Conservation (phyloP, 371 early-diverging fungal genomes). For the Gilbertella persicaria region DNA sequence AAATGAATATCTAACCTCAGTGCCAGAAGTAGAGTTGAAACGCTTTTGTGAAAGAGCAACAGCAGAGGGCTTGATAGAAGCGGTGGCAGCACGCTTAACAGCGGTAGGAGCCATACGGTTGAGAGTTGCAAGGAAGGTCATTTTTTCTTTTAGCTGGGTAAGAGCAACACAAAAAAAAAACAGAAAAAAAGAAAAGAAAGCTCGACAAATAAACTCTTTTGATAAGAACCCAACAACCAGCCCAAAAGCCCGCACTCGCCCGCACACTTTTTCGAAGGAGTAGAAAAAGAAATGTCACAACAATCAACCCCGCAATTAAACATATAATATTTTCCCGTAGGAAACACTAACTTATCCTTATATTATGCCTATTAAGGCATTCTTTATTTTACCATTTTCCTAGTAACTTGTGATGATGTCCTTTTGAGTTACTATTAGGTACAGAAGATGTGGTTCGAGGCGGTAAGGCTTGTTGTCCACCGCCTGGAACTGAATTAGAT, state of each 20-base stretch:
- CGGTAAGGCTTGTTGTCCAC: constrained; percentile 1
- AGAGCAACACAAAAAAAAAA: constrained; percentile 5
- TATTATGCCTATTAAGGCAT: not conserved
- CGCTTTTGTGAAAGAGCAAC: constrained; percentile 45
- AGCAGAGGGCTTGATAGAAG: constrained; percentile 37
- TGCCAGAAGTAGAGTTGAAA: constrained; percentile 40
- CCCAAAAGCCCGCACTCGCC: constrained; percentile 10
- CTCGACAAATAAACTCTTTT: constrained; percentile 7
- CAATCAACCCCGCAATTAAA: too few species aligned
- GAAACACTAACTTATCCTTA: too few species aligned
- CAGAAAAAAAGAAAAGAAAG: constrained; percentile 14
- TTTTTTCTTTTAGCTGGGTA: constrained; percentile 4
- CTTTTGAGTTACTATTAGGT: not conserved
- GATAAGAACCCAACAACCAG: not conserved
- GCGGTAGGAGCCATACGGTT: constrained; percentile 51
- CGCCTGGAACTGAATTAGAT: not conserved
- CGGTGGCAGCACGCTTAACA: constrained; percentile 33
- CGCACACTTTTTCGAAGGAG: too few species aligned
- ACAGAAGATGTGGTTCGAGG: constrained; percentile 21
- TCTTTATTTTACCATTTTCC: constrained; percentile 23
- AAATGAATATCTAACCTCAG: constrained; percentile 31
- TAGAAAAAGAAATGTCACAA: constrained; percentile 13
- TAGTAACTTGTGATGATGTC: constrained; percentile 24
- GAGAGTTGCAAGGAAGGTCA: constrained; percentile 49
- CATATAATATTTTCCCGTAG: too few species aligned